Evolutionary conservation across 352 stramenopile genomes (phyloP), one percentile per base, ranked within the genome.

Genomic region (Phytophthora vignae): DNA sequence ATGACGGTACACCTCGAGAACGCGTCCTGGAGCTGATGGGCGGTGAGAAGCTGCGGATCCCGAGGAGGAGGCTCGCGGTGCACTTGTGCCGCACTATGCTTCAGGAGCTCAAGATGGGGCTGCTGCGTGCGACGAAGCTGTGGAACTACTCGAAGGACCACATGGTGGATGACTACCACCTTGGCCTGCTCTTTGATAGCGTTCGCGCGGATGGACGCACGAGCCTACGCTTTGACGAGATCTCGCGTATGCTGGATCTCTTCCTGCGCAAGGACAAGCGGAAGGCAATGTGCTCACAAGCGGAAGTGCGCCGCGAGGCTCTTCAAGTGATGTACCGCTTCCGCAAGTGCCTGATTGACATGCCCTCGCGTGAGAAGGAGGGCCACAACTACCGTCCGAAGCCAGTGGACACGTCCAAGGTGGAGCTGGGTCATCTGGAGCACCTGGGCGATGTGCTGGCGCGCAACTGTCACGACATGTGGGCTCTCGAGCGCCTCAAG

Each of bases 251-350:
- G 85, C 65, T 96, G 33, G 90, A 96, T 29, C 67, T 96, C 33
- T 95, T 90, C 55, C 60, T 96, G 48, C 85, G 90, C 31, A 92
- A 93, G 64, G 88, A 96, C 73, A 85, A 84, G 29, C 84, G 87
- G 53, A 90, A 85, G 49, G 81, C 83, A 9, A 67, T 88, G 46
- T 90, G 81, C 25, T 91, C 85, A 2, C 87, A 95, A 73, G 78
- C 74, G 0, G 85, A 95, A 73, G 88, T 96, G 46, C 83, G 81
- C 8, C 78, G 87, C 9, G 90, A 95, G 70, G 82, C 90, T 11
- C 67, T 95, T 29, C 82, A 94, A n/a, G 86, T 96, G 54, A 96
- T 96, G 90, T 96, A 93, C 54, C 88, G 90, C 19, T 96, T 96
- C 84, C 85, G 87, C 14, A 94, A 92, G 62, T 95, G 86, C 63